These are phyloP conservation scores for Hibiscus trionum DNA, from an alignment of 345 rosid genomes.

Conservation along the genomic window DNA sequence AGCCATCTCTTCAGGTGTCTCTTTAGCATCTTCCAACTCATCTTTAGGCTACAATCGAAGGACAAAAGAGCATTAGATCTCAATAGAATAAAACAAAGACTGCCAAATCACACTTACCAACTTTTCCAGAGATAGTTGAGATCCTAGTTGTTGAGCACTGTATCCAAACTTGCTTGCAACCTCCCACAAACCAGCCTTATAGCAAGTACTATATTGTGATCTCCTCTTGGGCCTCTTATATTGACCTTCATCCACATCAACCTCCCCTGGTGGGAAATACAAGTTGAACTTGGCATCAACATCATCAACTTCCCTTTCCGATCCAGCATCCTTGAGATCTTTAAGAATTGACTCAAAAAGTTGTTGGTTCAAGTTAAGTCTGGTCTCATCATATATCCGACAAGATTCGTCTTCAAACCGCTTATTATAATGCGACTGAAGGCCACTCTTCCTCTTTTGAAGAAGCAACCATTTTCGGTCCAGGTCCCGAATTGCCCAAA, in stretches of 20 bases:
- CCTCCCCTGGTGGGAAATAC: constrained; percentile 93
- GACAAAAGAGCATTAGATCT: constrained; percentile 13
- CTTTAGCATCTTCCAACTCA: constrained; percentile 80
- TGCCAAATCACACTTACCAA: constrained; percentile 46
- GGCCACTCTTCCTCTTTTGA: constrained; percentile 83
- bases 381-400: constrained; percentile 79
- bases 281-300: constrained; percentile 90
- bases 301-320: constrained; percentile 96
- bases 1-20: constrained; percentile 95
- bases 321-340: constrained; percentile 63
- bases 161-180: constrained; percentile 84
- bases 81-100: constrained; percentile 9
- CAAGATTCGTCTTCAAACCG: constrained; percentile 83
- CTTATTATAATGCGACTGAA: constrained; percentile 70
- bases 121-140: constrained; percentile 49
- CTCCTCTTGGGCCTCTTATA: constrained; percentile 92
- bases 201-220: constrained; percentile 72
- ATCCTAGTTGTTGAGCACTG: constrained; percentile 90
- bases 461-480: constrained; percentile 90
- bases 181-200: constrained; percentile 95
- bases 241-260: constrained; percentile 77
- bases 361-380: constrained; percentile 68
- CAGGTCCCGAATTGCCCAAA: constrained; percentile 85
- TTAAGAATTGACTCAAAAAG: constrained; percentile 72
- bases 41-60: constrained; percentile 43